Evolutionary conservation across 108 stramenopile species (phyloP), one percentile per base, ranked within the genome.

Genomic region (Cyclostephanos tholiformis): DNA sequence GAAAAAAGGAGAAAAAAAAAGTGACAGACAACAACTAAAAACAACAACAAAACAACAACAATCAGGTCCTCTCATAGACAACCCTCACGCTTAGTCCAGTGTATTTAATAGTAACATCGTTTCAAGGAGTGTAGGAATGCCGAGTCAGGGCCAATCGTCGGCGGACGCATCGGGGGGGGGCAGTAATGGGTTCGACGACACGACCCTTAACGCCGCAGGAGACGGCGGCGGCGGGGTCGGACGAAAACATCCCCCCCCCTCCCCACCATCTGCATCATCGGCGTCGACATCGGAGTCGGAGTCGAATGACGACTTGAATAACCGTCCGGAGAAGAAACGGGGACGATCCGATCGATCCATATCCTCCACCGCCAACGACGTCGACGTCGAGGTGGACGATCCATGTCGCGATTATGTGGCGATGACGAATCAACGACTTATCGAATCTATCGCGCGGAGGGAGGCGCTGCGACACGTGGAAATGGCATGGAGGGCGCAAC

Each of bases 401-500:
- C 29, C 6, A 59, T 8, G 0, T 60, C 26, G 36, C 1, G 19
- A 58, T 58, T 1, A 38, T 13, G 59, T 12, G 6, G 23, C 57
- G 27, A 20, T 59, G 39, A 62, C 61, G n/a, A 39, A 20, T 43
- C 67, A 56, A 49, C 53, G 58, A 58, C 52, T 19, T 7, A 67
- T 67, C 46, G 74, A 75, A 60, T 56, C 46, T 51, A 56, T 73
- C 0, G 44, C 72, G 19, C 57, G 58, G 17, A 25, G 49, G 35
- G 74, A 75, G 65, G 65, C 65, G 16, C 32, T 67, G n/a, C 64
- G 57, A 60, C 74, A 75, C 44, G 46, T 61, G 4, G 62, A 75
- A 23, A 65, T 55, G 52, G 74, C 74, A 39, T 75, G 74, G 74
- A 50, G 48, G 30, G 74, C 74, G 23, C 74, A 75, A 23, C 74